Evolutionary conservation across 1,284 basidiomycete genomes (phyloP), one percentile per base, ranked within the genome.

Genomic region (Cutaneotrichosporon mucoides): DNA sequence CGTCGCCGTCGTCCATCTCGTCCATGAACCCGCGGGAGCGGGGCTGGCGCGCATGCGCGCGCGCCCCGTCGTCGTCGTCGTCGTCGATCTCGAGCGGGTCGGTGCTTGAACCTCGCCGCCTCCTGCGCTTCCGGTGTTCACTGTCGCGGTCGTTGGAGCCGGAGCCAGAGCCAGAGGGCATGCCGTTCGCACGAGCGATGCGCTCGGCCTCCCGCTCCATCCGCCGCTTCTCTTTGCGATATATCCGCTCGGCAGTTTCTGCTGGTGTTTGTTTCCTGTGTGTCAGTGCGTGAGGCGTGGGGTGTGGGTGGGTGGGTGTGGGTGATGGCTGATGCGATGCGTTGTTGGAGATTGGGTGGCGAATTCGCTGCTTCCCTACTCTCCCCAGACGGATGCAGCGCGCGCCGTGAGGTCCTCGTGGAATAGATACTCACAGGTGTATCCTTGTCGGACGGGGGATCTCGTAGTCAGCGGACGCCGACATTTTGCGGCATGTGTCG

Each of bases 211-310:
- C 63, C 12, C 56, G 48, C 6, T 48, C 44, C 5, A 52, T 50
- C 2, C 68, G 63, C 1, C 59, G 58, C 40, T 71, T 67, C 57
- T 73, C 73, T 13, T 61, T 60, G 0, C 63, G 57, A 41, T 70
- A 76, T 0, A 76, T 43, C 13, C 61, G 55, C 8, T 59, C 46
- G 1, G 72, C 73, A 24, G 57, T 66, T 9, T 73, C 72, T 6
- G 60, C 34, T 13, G 62, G 62, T 9, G 72, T 73, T 46, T 68
- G 66, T 58, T 75, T 75, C 38, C 73, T 75, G 52, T 9, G 37
- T 8, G 35, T 49, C 34, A 56, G 55, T 47, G 45, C 24, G 24
- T 24, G 24, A 24, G 24, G 24, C 24, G 24, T 24, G 24, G 24
- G 24, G 24, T 24, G 24, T 7, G 13, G 9, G 13, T 7, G 9